Conservation (phyloP, 2,329 filamentous ascomycete genomes). For the Neofusicoccum sp. region DNA sequence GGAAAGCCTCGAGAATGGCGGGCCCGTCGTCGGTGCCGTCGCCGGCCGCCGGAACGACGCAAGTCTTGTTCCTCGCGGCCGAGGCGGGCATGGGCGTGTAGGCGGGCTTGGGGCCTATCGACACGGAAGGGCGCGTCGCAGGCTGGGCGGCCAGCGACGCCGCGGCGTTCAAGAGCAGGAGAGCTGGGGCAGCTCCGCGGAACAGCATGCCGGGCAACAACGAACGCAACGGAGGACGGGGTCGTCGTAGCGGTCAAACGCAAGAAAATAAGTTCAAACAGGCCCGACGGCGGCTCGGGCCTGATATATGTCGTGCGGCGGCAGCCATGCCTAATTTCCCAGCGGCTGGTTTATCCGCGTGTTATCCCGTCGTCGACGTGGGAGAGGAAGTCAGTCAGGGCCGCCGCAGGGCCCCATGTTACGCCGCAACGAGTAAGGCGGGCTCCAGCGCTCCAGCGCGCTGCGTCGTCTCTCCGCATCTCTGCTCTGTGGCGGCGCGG, state of each 20-base stretch:
- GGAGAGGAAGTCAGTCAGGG: background rate
- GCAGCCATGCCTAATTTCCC: background rate
- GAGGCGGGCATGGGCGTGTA: slow-evolving; percentile 35
- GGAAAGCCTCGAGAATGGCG: slow-evolving; percentile 54
- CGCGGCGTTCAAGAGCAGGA: slow-evolving; percentile 10
- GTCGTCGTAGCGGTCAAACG: background rate
- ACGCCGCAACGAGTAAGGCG: slow-evolving; percentile 9
- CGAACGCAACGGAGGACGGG: background rate
- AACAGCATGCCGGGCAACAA: slow-evolving; percentile 6
- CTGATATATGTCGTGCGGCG: background rate
- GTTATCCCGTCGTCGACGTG: background rate
- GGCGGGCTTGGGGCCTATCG: slow-evolving; percentile 36
- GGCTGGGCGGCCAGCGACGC: background rate
- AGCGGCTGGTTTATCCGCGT: slow-evolving; percentile 8
- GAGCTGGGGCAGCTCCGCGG: background rate
- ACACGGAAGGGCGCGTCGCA: slow-evolving; percentile 30
- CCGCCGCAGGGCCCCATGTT: background rate
- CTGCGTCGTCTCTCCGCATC: background rate
- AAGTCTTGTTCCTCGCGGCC: slow-evolving; percentile 36
- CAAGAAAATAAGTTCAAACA: background rate
- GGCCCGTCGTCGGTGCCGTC: slow-evolving; percentile 49
- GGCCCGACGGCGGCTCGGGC: background rate
- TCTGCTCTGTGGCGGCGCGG: background rate
- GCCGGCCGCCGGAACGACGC: slow-evolving; percentile 39
- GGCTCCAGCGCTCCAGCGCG: background rate